These are phyloP conservation scores for Schizochytrium sp. DNA, from an alignment of 108 stramenopile species.

Conservation along the genomic window DNA sequence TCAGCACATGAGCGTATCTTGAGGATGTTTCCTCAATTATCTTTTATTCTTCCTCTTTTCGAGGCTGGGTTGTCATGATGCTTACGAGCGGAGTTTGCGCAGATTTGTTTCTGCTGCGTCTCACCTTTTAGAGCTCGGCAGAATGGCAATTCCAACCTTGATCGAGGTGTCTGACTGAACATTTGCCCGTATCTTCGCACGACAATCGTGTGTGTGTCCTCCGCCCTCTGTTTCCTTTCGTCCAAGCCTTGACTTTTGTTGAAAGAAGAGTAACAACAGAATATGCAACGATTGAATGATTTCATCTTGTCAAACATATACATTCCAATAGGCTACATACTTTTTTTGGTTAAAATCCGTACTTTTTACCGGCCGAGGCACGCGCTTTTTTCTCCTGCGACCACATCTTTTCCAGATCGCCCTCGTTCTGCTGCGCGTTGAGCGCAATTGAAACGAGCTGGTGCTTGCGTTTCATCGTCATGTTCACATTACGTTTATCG, in stretches of 20 bases:
- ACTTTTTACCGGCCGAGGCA: background rate
- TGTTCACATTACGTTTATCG: background rate
- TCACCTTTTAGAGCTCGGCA: background rate
- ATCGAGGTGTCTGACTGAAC: background rate
- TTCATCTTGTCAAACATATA: too few species aligned
- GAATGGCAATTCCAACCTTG: background rate
- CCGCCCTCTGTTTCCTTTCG: too few species aligned
- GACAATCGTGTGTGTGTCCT: too few species aligned
- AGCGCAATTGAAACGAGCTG: background rate
- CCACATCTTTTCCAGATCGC: background rate
- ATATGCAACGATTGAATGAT: background rate
- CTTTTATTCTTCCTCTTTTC: too few species aligned
- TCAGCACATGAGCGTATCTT: too few species aligned
- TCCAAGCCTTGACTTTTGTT: background rate
- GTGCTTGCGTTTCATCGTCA: background rate
- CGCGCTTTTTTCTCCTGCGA: background rate
- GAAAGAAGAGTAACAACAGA: background rate
- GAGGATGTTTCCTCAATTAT: too few species aligned
- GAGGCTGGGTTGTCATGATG: too few species aligned
- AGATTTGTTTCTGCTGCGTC: background rate
- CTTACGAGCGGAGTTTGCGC: too few species aligned
- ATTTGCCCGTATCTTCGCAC: too few species aligned
- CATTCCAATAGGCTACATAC: too few species aligned
- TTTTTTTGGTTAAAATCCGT: background rate
- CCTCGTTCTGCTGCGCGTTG: background rate